phyloP scores from a whole-genome alignment of 2,329 filamentous ascomycete species.

The Basipetospora chlamydospora region DNA sequence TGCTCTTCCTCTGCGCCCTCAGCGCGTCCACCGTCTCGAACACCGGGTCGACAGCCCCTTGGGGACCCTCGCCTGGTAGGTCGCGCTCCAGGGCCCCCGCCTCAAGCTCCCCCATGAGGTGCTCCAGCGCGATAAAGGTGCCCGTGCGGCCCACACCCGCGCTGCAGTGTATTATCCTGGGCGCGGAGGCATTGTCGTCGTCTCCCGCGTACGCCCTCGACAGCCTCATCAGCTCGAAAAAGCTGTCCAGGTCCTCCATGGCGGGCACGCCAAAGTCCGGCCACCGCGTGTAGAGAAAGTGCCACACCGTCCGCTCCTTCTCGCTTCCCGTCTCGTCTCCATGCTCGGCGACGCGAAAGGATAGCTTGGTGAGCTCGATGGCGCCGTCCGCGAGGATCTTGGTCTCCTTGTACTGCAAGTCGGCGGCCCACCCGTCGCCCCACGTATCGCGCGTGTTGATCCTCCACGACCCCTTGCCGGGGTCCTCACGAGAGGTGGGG shows the following conservation, averaged over 20 bases:
- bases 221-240: slow-evolving; percentile 55
- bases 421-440: slow-evolving; percentile 51
- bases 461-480: slow-evolving; percentile 33
- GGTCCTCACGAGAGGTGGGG: slow-evolving; percentile 40
- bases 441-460: slow-evolving; percentile 52
- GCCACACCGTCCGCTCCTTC: slow-evolving; percentile 54
- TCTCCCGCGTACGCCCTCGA: slow-evolving; percentile 36
- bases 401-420: slow-evolving; percentile 51
- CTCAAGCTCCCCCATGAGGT: slow-evolving; percentile 69
- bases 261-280: slow-evolving; percentile 78
- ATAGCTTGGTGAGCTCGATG: slow-evolving; percentile 62
- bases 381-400: slow-evolving; percentile 39
- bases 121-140: slow-evolving; percentile 93
- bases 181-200: slow-evolving; percentile 27
- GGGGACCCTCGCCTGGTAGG: slow-evolving; percentile 11
- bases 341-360: slow-evolving; percentile 37
- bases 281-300: slow-evolving; percentile 78
- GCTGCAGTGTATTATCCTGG: slow-evolving; percentile 75
- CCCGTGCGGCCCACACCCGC: slow-evolving; percentile 89
- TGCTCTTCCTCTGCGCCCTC: slow-evolving; percentile 77
- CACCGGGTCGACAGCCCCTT: too few species aligned
- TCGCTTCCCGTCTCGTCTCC: too few species aligned
- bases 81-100: slow-evolving; percentile 50
- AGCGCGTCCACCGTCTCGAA: slow-evolving; percentile 67
- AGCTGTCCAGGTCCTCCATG: slow-evolving; percentile 48